Base-by-base conservation (phyloP, 129 eudicot genomes). In the Smallanthus sonchifolius region DNA sequence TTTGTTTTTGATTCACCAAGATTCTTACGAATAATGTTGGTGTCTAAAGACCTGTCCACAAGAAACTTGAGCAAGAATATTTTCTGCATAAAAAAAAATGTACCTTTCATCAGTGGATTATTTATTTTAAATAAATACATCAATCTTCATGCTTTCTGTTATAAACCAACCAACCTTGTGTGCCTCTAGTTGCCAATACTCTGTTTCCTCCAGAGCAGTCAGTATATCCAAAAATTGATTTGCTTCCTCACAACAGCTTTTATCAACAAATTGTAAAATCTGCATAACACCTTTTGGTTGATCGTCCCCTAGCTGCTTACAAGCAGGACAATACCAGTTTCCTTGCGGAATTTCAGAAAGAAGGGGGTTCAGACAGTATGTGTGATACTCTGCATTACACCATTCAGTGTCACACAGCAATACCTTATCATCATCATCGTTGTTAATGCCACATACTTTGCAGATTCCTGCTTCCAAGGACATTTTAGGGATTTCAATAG, bases 361-460 rank as follows among this genome's bases (percentile, higher is more conserved):
- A 2, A 86, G 85, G 7, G 88, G 86, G 73, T 69, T 74, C 79
- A 87, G 63, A 70, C 86, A 87, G 66, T 87, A 81, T 4, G 73
- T 79, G 69, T 87, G 89, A 79, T 87, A 84, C 76, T 82, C 87
- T 11, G 85, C 83, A 73, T 87, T 83, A 76, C 92, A 87, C 37
- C 64, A 61, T 71, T 71, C 65, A 10, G 24, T 74, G 47, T 84
- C 92, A 79, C 89, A 87, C 51, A 82, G 10, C 30, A 87, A 83
- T 4, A 84, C 85, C 4, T 15, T 65, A 11, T 65, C 43, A 34
- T 84, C 87, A 61, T 87, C 85, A 59, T 20, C 63, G 47, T 84
- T 82, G 47, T 84, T 82, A 37, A 82, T 40, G 30, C 83, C 85
- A 17, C 92, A 87, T 42, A 79, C 82, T 77, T 87, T 84, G 83